Evolutionary conservation across 352 stramenopile genomes (phyloP).

Genomic region (Phytophthora megakarya): DNA sequence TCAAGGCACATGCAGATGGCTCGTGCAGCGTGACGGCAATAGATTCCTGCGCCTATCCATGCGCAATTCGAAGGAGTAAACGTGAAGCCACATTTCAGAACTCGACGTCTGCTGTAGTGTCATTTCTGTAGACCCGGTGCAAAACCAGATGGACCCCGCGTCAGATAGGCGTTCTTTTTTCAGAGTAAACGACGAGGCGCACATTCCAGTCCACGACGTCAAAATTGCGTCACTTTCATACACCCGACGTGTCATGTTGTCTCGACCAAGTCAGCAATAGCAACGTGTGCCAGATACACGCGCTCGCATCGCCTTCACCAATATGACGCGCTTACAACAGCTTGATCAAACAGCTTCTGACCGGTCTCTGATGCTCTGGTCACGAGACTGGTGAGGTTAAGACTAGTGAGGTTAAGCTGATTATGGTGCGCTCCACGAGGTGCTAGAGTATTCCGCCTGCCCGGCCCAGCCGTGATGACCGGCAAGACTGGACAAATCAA

Average conservation of each 20-base stretch:
- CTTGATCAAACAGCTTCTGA: not conserved
- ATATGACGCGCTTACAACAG: slow-evolving; percentile 20
- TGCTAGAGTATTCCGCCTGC: slow-evolving; percentile 25
- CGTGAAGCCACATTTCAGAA: slow-evolving; percentile 9
- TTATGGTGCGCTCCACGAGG: slow-evolving; percentile 9
- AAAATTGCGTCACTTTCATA: not conserved
- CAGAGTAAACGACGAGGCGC: slow-evolving; percentile 7
- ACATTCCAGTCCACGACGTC: slow-evolving; percentile 15
- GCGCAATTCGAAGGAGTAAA: slow-evolving; percentile 4
- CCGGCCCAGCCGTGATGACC: not conserved
- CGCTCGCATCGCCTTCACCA: slow-evolving; percentile 11
- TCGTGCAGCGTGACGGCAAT: not conserved
- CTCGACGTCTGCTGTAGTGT: slow-evolving; percentile 7
- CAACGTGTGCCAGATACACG: slow-evolving; percentile 19
- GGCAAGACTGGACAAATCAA: slow-evolving; percentile 7
- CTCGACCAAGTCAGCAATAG: not conserved
- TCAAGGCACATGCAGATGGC: slow-evolving; percentile 17
- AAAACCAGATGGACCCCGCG: slow-evolving; percentile 16
- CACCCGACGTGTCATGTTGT: not conserved
- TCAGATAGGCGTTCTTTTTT: not conserved
- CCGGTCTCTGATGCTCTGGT: not conserved
- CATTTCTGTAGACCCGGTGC: slow-evolving; percentile 1
- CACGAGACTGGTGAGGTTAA: too few species aligned
- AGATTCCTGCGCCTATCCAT: not conserved
- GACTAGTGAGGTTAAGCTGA: slow-evolving; percentile 10